Evolutionary conservation across 306 rosid genomes (phyloP).

Genomic region (Lathyrus oleraceus): DNA sequence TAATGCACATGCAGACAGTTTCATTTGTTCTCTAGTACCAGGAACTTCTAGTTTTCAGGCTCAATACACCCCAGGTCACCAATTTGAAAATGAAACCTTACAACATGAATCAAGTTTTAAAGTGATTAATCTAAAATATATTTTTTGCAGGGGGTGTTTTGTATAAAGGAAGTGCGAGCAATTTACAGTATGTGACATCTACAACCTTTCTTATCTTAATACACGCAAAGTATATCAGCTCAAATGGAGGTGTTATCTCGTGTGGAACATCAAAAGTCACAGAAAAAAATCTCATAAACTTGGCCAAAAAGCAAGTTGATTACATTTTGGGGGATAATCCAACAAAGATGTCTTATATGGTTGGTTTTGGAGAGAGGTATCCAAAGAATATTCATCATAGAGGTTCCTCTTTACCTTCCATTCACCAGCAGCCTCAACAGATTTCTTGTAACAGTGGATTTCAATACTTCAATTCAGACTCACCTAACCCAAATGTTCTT

Average conservation of each 20-base stretch:
- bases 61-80: constrained; percentile 77
- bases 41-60: constrained; percentile 69
- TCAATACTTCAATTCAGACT: constrained; percentile 49
- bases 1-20: constrained; percentile 77
- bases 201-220: constrained; percentile 59
- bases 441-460: constrained; percentile 64
- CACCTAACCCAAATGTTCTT: constrained; percentile 73
- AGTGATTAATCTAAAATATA: background rate
- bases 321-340: constrained; percentile 84
- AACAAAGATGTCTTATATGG: constrained; percentile 70
- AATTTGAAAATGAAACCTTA: background rate
- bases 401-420: constrained; percentile 77
- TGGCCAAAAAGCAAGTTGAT: constrained; percentile 80
- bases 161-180: constrained; percentile 73
- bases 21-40: constrained; percentile 70
- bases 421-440: constrained; percentile 37
- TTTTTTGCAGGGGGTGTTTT: constrained; percentile 62
- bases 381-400: constrained; percentile 75
- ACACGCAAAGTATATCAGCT: constrained; percentile 59
- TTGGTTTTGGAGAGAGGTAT: constrained; percentile 70
- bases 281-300: constrained; percentile 41
- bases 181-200: constrained; percentile 80
- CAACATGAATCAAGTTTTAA: no score
- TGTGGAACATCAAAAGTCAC: constrained; percentile 58
- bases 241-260: constrained; percentile 39